phyloP scores from a whole-genome alignment of 768 basidiomycete genomes.

The Trichaptum fuscoviolaceum region DNA sequence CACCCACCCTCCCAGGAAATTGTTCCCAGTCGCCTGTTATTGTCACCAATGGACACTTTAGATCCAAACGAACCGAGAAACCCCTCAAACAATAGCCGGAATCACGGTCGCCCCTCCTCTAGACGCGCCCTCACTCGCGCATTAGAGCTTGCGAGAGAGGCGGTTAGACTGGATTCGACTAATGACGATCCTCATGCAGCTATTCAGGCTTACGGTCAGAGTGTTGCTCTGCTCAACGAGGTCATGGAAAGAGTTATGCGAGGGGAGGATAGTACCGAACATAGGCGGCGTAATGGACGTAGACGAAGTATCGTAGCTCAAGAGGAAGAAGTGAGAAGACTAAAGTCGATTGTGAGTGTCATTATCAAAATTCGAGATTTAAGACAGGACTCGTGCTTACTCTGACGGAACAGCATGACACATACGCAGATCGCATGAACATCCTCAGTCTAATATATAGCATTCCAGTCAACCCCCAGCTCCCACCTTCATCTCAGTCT shows the following conservation, averaged over 20 bases:
- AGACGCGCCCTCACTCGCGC: slow-evolving; percentile 82
- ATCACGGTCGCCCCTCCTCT: slow-evolving; percentile 54
- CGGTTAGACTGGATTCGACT: slow-evolving; percentile 81
- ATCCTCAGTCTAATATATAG: slow-evolving; percentile 87
- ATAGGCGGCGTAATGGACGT: slow-evolving; percentile 50
- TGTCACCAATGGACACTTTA: slow-evolving; percentile 31
- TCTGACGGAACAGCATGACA: slow-evolving; percentile 65
- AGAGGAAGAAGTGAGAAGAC: slow-evolving; percentile 80
- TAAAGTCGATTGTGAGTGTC: slow-evolving; percentile 82
- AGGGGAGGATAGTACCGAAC: slow-evolving; percentile 78
- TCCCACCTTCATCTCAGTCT: slow-evolving; percentile 48
- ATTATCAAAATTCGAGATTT: slow-evolving; percentile 5
- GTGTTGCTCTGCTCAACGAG: slow-evolving; percentile 80
- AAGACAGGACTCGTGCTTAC: not conserved
- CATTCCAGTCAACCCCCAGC: slow-evolving; percentile 71
- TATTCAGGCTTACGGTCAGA: slow-evolving; percentile 82
- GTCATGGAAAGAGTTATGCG: slow-evolving; percentile 89
- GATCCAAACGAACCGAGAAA: slow-evolving; percentile 29
- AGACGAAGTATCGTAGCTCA: slow-evolving; percentile 83
- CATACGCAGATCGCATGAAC: slow-evolving; percentile 91
- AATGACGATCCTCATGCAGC: slow-evolving; percentile 88
- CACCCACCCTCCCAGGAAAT: slow-evolving; percentile 31
- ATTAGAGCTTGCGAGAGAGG: slow-evolving; percentile 83
- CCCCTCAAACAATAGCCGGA: slow-evolving; percentile 37
- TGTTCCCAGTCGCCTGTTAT: slow-evolving; percentile 36